phyloP scores from a whole-genome alignment of 2,329 filamentous ascomycete genomes.

The Zelopaecilomyces penicillatus region DNA sequence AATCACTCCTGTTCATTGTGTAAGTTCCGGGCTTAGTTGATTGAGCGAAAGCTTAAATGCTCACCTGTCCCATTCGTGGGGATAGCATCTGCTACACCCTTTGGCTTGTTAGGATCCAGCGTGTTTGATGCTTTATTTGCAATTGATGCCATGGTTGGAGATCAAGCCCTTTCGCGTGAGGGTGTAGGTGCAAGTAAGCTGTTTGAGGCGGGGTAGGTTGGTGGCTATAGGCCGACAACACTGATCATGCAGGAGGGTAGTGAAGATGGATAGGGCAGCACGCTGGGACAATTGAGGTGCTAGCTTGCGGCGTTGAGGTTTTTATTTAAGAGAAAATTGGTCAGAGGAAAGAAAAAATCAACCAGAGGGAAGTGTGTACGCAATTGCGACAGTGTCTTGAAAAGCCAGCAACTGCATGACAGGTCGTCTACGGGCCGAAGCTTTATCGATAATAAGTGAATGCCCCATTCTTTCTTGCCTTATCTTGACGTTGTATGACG shows the following conservation, averaged over 20 bases:
- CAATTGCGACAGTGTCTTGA: background rate
- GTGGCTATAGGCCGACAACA: background rate
- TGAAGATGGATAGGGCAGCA: background rate
- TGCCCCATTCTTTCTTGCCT: background rate
- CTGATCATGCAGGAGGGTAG: background rate
- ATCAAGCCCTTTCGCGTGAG: too few species aligned
- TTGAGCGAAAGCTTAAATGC: conserved; percentile 11
- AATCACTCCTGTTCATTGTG: conserved; percentile 58
- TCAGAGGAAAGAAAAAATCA: background rate
- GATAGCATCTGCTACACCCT: background rate
- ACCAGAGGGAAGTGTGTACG: background rate
- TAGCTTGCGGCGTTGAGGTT: background rate
- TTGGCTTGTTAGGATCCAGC: background rate
- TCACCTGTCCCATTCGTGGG: conserved; percentile 66
- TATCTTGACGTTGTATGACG: background rate
- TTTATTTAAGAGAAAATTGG: background rate
- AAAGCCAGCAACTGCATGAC: background rate
- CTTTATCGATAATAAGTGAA: background rate
- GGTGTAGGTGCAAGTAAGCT: background rate
- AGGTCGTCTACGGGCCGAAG: background rate
- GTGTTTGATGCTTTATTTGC: too few species aligned
- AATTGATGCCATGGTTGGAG: too few species aligned
- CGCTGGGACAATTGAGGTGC: background rate
- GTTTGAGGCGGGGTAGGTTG: background rate
- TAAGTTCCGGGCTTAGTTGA: conserved; percentile 2